Evolutionary conservation across 768 basidiomycete genomes (phyloP).

Genomic region (Lactarius sanguifluus): DNA sequence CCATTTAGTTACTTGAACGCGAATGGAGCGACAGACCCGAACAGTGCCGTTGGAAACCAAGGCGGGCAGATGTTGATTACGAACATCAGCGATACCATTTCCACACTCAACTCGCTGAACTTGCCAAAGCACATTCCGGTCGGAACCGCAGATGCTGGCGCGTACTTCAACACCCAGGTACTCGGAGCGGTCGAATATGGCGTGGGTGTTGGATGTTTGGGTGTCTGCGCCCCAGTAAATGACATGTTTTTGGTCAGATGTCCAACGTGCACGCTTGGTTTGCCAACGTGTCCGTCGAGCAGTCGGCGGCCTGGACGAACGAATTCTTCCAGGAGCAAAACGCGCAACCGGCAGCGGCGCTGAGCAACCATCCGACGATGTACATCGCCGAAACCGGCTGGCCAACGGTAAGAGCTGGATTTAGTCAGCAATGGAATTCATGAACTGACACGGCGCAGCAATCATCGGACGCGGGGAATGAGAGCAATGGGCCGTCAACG

Average conservation of each 20-base stretch:
- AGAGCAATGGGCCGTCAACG: conserved; percentile 63
- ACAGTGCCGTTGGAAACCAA: conserved; percentile 54
- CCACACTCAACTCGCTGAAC: conserved; percentile 53
- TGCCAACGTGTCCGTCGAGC: conserved; percentile 65
- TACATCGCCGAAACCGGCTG: conserved; percentile 95
- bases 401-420: conserved; percentile 56
- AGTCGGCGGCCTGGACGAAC: conserved; percentile 79
- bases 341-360: conserved; percentile 50
- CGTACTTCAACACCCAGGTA: conserved; percentile 74
- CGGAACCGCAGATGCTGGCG: conserved; percentile 84
- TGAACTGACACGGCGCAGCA: conserved; percentile 39
- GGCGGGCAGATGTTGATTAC: conserved; percentile 64
- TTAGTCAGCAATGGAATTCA: neutral
- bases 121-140: conserved; percentile 63
- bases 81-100: conserved; percentile 66
- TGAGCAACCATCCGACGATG: conserved; percentile 74
- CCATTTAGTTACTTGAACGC: conserved; percentile 54
- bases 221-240: conserved; percentile 63
- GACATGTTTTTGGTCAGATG: conserved; percentile 67
- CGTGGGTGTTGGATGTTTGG: conserved; percentile 43
- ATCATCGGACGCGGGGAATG: conserved; percentile 58
- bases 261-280: conserved; percentile 96
- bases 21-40: conserved; percentile 51
- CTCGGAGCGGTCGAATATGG: conserved; percentile 67
- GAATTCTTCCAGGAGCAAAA: conserved; percentile 74